Evolutionary conservation across 768 basidiomycete genomes (phyloP), one percentile per base, ranked within the genome.

Genomic region (Russula griseocarnosa): DNA sequence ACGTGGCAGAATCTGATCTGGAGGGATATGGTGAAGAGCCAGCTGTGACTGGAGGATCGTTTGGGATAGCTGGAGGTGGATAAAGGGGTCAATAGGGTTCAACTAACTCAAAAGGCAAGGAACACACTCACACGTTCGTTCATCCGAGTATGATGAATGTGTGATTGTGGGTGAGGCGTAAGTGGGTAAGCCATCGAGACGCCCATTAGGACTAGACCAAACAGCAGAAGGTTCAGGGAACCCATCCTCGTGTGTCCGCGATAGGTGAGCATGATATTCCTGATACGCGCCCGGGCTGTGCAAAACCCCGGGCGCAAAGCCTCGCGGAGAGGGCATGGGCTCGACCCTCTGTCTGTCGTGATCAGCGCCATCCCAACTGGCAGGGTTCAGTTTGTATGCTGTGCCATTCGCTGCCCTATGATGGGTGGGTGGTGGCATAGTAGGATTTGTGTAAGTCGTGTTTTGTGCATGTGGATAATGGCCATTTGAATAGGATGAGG

Each of bases 361-460:
- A 66, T 74, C 77, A 56, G 68, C 74, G 53, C 67, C 74, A 71
- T 79, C 79, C 85, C 86, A 87, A 69, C 74, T 83, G 6, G 86
- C 86, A 13, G 84, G 82, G 46, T 84, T 79, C n/a, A 87, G 80
- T 69, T 82, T 79, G 69, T 79, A 87, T 26, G 79, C 52, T 72
- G 13, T 57, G 40, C 66, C 58, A n/a, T 68, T 61, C 1, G 56
- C 36, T 1, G 34, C 3, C 20, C 62, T 53, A 50, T 63, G 66
- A 40, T 63, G 60, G 20, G 61, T 26, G 9, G 67, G 70, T 8
- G 51, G 67, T 38, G 55, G 69, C 62, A 56, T 66, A 28, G 44
- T 59, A 0, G 49, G 69, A 62, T 61, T 72, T 51, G 60, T 69
- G 55, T 54, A 70, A 10, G 56, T 65, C 53, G 55, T 66, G 60